Evolutionary conservation across 495 filamentous ascomycete genomes (phyloP).

Genomic region (Astrothelium subdiscretum): DNA sequence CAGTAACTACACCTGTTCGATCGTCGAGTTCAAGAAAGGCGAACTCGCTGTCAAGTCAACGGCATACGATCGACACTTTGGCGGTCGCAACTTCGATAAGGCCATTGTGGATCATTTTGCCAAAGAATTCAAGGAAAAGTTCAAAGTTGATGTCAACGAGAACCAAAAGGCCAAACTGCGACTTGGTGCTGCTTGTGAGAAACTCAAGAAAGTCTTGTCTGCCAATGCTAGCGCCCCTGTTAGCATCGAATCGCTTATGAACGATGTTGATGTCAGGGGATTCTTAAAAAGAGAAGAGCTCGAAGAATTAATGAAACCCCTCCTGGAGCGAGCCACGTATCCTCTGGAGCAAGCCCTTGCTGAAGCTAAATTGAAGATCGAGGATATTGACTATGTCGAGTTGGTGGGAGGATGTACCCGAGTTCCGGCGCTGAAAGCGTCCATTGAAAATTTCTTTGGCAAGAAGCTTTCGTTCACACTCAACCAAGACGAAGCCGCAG

Average conservation of each 20-base stretch:
- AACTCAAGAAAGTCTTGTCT: conserved; percentile 97
- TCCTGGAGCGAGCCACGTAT: conserved; percentile 59
- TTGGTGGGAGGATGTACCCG: conserved; percentile 91
- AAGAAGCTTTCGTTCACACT: conserved; percentile 91
- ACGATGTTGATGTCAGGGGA: conserved; percentile 81
- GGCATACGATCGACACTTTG: conserved; percentile 92
- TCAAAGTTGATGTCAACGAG: conserved; percentile 51
- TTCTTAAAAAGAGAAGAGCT: conserved; percentile 92
- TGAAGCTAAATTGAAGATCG: conserved; percentile 75
- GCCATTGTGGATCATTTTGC: conserved; percentile 89
- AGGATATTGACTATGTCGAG: conserved; percentile 91
- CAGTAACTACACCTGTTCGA: conserved; percentile 85
- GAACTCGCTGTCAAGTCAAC: conserved; percentile 89
- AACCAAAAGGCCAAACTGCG: conserved; percentile 83
- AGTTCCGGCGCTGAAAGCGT: conserved; percentile 85
- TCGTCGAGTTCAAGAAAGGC: conserved; percentile 96
- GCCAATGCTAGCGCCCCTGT: conserved; percentile 89
- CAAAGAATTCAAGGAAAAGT: conserved; percentile 59
- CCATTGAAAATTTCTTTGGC: conserved; percentile 79
- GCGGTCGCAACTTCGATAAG: conserved; percentile 94
- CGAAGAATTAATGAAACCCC: conserved; percentile 76
- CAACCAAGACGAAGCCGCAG: conserved; percentile 96
- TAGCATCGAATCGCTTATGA: conserved; percentile 98
- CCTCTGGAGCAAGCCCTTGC: conserved; percentile 84
- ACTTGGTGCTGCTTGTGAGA: conserved; percentile 80